These are phyloP conservation scores for Rheum nobile DNA, from an alignment of 148 eudicot genomes.

Conservation along the genomic window DNA sequence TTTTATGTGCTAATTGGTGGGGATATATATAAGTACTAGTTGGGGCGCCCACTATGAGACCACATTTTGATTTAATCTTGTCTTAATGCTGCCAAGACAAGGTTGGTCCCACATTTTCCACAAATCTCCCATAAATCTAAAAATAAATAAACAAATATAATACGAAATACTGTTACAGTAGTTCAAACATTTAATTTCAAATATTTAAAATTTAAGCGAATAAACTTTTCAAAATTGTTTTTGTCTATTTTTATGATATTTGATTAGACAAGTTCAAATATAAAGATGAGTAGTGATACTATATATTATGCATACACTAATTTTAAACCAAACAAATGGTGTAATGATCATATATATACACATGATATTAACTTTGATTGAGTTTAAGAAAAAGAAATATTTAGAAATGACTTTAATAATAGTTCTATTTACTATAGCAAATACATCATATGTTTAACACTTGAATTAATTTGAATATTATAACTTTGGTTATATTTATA, in stretches of 20 bases:
- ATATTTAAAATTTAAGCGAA: no score
- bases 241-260: neutral
- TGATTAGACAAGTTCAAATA: neutral
- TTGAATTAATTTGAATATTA: no score
- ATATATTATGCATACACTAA: no score
- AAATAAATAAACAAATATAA: neutral
- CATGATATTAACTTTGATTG: neutral
- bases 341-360: neutral
- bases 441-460: no score
- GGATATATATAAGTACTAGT: neutral
- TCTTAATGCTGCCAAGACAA: slow-evolving; percentile 6
- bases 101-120: neutral
- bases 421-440: no score
- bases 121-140: neutral
- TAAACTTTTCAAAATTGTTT: neutral
- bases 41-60: neutral
- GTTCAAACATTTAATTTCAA: neutral
- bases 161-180: neutral
- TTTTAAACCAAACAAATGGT: no score
- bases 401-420: no score
- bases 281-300: neutral
- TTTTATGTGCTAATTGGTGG: neutral
- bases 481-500: no score
- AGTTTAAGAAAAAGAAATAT: neutral
- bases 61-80: slow-evolving; percentile 3